These are phyloP conservation scores for Hortiboletus rubellus DNA, from an alignment of 1,284 basidiomycete species.

Conservation along the genomic window DNA sequence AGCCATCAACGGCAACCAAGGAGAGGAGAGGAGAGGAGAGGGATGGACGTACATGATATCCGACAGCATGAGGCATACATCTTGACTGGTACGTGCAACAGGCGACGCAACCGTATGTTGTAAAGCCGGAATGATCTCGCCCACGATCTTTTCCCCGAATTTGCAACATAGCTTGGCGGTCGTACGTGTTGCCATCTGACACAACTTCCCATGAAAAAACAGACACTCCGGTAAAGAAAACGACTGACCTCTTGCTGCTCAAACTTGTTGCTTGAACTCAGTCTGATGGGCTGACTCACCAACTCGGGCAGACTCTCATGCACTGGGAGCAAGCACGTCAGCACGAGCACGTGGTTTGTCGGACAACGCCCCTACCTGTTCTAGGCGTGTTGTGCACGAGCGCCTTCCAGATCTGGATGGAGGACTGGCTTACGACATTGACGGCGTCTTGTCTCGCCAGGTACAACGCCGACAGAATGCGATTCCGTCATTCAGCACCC, in stretches of 20 bases:
- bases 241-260: constrained; percentile 87
- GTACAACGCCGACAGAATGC: constrained; percentile 62
- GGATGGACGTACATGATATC: constrained; percentile 74
- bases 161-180: constrained; percentile 91
- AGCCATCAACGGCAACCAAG: too few relatives aligned
- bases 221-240: not conserved
- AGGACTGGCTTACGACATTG: constrained; percentile 85
- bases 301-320: constrained; percentile 92
- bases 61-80: constrained; percentile 85
- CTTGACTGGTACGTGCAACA: constrained; percentile 79
- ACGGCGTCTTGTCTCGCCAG: constrained; percentile 95
- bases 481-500: constrained; percentile 86
- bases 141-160: constrained; percentile 91
- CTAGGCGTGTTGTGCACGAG: constrained; percentile 89
- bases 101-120: constrained; percentile 69
- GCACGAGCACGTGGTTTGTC: not conserved
- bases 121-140: constrained; percentile 81
- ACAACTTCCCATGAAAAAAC: not conserved
- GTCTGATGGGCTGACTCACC: constrained; percentile 69
- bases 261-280: constrained; percentile 76
- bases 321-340: constrained; percentile 46
- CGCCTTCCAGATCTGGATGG: constrained; percentile 98
- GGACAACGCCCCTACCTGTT: constrained; percentile 52
- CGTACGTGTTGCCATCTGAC: constrained; percentile 82
- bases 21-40: not conserved